Conservation (phyloP, 1,284 basidiomycete genomes). For the Cutaneotrichosporon sp. region DNA sequence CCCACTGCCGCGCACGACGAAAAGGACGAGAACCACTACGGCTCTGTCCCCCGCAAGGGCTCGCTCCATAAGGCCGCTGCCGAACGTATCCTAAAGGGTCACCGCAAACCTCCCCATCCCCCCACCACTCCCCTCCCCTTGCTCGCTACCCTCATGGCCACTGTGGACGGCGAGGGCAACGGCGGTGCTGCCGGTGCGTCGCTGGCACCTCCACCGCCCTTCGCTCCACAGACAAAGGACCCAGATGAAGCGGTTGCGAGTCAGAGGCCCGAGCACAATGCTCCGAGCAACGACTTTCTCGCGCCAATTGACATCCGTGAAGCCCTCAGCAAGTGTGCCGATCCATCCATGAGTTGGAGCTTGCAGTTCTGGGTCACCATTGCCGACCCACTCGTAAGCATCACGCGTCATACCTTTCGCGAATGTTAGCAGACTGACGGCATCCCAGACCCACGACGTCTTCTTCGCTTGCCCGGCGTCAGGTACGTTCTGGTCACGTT, state of each 20-base stretch:
- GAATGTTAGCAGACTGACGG: constrained; percentile 4
- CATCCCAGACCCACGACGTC: constrained; percentile 61
- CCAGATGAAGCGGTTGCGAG: not conserved
- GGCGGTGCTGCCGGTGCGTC: not conserved
- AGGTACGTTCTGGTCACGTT: constrained; percentile 13
- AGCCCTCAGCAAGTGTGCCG: constrained; percentile 35
- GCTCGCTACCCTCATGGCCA: constrained; percentile 1
- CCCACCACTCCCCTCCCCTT: not conserved
- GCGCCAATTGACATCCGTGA: constrained; percentile 30
- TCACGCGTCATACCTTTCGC: not conserved
- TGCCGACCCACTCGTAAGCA: constrained; percentile 40
- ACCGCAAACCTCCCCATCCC: constrained; percentile 1
- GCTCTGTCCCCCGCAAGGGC: not conserved
- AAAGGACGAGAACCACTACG: not conserved
- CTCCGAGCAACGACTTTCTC: not conserved
- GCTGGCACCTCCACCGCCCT: not conserved
- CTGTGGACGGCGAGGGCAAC: not conserved
- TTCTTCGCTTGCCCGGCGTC: constrained; percentile 86
- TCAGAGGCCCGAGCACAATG: not conserved
- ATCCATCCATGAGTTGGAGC: constrained; percentile 43
- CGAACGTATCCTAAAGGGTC: constrained; percentile 1
- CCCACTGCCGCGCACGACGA: not conserved
- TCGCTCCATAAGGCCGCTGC: constrained; percentile 1
- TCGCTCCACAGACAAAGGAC: not conserved
- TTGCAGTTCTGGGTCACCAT: constrained; percentile 48